Percentiles rank a stretch among this genome's conserved stretches.
Conservation (phyloP, 2,329 filamentous ascomycete genomes). For the Verticillium isaacii region DNA sequence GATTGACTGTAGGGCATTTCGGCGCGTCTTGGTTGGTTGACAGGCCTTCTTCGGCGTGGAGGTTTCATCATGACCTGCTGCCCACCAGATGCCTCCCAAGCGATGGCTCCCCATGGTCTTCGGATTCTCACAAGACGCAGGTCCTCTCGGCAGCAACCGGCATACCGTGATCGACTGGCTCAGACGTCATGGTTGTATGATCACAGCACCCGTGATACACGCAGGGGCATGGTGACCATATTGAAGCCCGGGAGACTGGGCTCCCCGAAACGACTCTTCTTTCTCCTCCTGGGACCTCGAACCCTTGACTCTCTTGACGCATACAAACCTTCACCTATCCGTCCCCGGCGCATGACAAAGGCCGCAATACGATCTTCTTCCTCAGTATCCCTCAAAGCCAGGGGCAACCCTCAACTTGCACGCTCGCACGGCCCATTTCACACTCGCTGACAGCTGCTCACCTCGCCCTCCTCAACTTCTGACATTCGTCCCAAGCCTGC, state of each 20-base stretch:
- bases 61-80: neutral
- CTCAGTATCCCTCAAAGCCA: neutral
- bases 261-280: neutral
- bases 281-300: neutral
- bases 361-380: neutral
- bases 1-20: neutral
- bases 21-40: neutral
- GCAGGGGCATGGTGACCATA: neutral
- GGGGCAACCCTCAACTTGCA: neutral
- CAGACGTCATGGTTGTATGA: conserved; percentile 3
- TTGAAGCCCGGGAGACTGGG: neutral
- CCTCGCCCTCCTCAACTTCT: conserved; percentile 1
- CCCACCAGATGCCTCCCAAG: neutral
- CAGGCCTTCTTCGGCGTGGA: neutral
- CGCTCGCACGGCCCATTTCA: neutral
- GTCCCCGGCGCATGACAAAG: neutral
- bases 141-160: neutral
- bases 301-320: no score
- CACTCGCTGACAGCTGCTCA: conserved; percentile 5
- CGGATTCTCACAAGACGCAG: neutral
- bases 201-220: conserved; percentile 3
- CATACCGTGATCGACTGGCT: conserved; percentile 4
- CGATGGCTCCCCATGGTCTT: neutral
- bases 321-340: neutral
- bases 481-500: neutral